phyloP scores from a whole-genome alignment of 108 stramenopile species.

The Nannochloropsis gaditana region DNA sequence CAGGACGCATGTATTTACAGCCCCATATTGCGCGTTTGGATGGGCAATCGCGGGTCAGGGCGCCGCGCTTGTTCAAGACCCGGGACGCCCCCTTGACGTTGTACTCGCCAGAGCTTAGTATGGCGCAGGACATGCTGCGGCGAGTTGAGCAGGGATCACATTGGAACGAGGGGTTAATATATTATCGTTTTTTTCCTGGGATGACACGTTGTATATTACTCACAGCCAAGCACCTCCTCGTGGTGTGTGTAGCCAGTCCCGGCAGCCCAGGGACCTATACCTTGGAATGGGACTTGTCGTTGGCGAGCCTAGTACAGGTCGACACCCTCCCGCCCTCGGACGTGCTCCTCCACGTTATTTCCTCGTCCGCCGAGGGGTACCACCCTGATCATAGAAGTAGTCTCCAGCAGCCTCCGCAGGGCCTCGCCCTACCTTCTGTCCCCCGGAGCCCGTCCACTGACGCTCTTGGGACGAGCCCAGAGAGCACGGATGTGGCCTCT shows the following conservation, averaged over 20 bases:
- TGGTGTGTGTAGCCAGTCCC: not conserved
- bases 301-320: not conserved
- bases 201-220: conserved; percentile 8
- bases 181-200: not conserved
- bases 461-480: not conserved
- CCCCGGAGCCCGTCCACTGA: not conserved
- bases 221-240: not conserved
- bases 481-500: not conserved
- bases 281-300: not conserved
- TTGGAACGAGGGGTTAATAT: not conserved
- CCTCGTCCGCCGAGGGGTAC: not conserved
- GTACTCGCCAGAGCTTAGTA: not conserved
- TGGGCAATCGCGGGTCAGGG: not conserved
- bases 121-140: not conserved
- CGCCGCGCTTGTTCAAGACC: not conserved
- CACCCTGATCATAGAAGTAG: not conserved
- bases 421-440: not conserved
- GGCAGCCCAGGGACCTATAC: not conserved
- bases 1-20: not conserved
- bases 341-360: not conserved
- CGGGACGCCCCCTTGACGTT: not conserved
- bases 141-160: not conserved
- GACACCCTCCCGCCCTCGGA: not conserved
- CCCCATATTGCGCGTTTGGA: not conserved
- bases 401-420: not conserved